Evolutionary conservation across 2,329 filamentous ascomycete species (phyloP), one percentile per base, ranked within the genome.

Genomic region (Chalaropsis ovoidea): DNA sequence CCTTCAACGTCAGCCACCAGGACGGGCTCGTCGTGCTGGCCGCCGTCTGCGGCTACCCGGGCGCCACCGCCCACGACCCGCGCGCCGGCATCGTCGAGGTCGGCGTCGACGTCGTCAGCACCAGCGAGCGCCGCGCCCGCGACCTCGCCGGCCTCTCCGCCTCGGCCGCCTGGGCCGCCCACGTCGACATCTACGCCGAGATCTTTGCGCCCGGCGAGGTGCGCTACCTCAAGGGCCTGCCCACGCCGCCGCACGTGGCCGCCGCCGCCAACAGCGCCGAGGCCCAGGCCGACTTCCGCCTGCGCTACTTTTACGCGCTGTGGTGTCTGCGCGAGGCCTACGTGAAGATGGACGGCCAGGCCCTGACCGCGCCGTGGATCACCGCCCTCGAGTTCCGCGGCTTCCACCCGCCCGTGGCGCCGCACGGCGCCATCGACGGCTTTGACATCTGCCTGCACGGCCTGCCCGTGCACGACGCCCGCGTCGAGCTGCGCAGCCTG

Each of bases 291-390:
- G 85, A 87, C 67, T 79, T 76, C 24, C 86, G 85, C 71, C 76
- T 92, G 35, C 79, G 87, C 4, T 79, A 82, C 64, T 93, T 93
- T 72, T 93, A 91, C 73, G 82, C 87, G 0, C 82, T 88, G 67
- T 93, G 88, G 86, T 89, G 86, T 73, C 80, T 90, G 73, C 85
- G 89, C 70, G 89, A 93, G 76, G 86, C 88, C 0, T 92, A 89
- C 72, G 85, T 92, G 74, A 93, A 92, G 81, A 85, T 93, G 77
- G 88, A 87, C 39, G 89, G 89, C 31, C 87, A 92, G 71, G 89
- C 87, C 0, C 78, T 93, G 67, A 77, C 91, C 8, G 89, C 89
- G 0, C 78, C 79, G 3, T 93, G 89, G 89, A 78, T 93, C 61
- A 77, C 77, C 62, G 82, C 87, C 62, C 76, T 92, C 8, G 86